Base-by-base conservation (phyloP, 176 grass and related monocot genomes). In the Themeda triandra region DNA sequence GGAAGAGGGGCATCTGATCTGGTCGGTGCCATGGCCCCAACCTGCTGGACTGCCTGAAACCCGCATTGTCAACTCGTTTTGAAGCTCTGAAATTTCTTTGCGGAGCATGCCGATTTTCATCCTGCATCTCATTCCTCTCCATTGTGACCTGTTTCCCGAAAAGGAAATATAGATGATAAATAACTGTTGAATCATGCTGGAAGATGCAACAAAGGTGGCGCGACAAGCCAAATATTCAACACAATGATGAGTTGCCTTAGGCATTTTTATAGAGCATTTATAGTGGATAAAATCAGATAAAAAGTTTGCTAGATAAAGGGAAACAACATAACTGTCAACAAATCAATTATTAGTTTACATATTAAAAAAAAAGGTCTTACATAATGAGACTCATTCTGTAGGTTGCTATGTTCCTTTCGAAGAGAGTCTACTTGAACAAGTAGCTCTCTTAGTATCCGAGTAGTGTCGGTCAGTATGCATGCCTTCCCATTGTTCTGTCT, bases 321-420 rank as follows among this genome's bases (percentile, higher is more conserved):
- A 0, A 67, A 21, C 17, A 73, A 1, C 54, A 59, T 3, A 18
- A 18, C 42, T 25, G 49, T 3, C 3, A 10, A 3, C 13, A 72
- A 63, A 56, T 58, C 8, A 53, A 83, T 73, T 21, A 13, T 37
- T 65, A 29, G 23, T 70, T 59, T 18, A 56, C 49, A 41, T 24
- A 23, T n/a, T 14, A 63, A 10, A 19, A 29, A 18, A 72, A 84
- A 35, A 37, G 27, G 78, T 8, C 92, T 92, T 92, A 97, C 94
- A 80, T 97, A 94, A 62, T 92, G 76, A 74, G 94, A 94, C 83
- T 97, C 94, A 36, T 89, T 94, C 72, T 88, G 88, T n/a, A 97
- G 82, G 37, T 81, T 82, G 62, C 32, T 74, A 69, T 94, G 87
- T 82, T 94, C 92, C 74, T 92, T 90, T 46, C 90, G 85, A 15